Conservation (phyloP, 1,284 basidiomycete genomes). For the Blastosporella zonata region DNA sequence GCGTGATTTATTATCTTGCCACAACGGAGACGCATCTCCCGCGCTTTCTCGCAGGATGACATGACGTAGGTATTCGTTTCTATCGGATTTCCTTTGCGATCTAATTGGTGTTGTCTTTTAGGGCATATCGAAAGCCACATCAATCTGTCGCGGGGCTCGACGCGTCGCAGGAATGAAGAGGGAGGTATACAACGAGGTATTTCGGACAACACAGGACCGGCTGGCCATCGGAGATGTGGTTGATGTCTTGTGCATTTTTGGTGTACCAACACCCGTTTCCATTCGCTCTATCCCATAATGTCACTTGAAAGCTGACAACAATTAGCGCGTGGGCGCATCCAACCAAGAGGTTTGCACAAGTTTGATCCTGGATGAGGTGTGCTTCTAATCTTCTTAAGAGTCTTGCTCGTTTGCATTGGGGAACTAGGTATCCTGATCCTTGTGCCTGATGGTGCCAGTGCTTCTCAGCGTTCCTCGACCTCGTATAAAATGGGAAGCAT, state of each 20-base stretch:
- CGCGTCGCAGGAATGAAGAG: background rate
- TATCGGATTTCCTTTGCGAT: background rate
- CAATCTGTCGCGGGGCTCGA: background rate
- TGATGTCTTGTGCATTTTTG: background rate
- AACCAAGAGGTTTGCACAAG: constrained; percentile 7
- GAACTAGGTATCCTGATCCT: constrained; percentile 3
- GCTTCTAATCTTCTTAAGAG: background rate
- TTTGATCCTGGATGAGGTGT: background rate
- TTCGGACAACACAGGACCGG: constrained; percentile 9
- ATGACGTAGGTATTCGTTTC: constrained; percentile 1
- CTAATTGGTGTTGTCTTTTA: background rate
- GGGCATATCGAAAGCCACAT: background rate
- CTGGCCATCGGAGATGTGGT: background rate
- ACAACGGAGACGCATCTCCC: constrained; percentile 7
- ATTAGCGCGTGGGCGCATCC: constrained; percentile 6
- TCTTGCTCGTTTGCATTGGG: constrained; percentile 7
- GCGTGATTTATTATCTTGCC: background rate
- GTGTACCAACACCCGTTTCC: background rate
- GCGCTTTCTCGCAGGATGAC: background rate
- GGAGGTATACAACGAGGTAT: constrained; percentile 4
- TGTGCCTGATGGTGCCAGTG: constrained; percentile 1
- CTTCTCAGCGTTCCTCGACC: constrained; percentile 3
- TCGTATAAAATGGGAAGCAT: constrained; percentile 13
- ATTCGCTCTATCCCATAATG: background rate
- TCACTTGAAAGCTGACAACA: background rate